A percentile compares a stretch with the other conserved stretches of the same genome.
Evolutionary conservation across 495 filamentous ascomycete species (phyloP).

Genomic region (Annulohypoxylon stygium): DNA sequence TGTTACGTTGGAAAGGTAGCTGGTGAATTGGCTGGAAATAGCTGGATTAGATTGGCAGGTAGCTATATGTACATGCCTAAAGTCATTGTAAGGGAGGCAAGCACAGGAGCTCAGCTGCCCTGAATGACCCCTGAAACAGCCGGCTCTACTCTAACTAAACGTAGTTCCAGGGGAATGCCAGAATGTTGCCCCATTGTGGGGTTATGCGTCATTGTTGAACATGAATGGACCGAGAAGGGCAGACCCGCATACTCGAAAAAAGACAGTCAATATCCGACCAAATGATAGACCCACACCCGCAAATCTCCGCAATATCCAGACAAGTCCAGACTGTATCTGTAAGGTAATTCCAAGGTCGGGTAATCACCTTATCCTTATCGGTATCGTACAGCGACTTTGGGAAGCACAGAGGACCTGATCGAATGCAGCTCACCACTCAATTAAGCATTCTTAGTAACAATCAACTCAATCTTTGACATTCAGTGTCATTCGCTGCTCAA

Average conservation of each 20-base stretch:
- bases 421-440: conserved; percentile 15
- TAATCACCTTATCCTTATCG: conserved; percentile 26
- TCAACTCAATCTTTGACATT: not conserved
- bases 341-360: conserved; percentile 5
- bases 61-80: conserved; percentile 17
- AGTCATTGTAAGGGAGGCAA: not conserved
- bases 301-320: not conserved
- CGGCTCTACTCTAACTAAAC: conserved; percentile 10
- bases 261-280: conserved; percentile 10
- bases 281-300: conserved; percentile 1
- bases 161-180: conserved; percentile 27
- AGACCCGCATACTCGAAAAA: conserved; percentile 5
- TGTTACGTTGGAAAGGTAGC: conserved; percentile 8
- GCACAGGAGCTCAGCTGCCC: conserved; percentile 19
- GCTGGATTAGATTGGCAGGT: not conserved
- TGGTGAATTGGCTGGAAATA: conserved; percentile 1
- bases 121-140: conserved; percentile 27
- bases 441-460: not conserved
- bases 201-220: conserved; percentile 39
- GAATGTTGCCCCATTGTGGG: conserved; percentile 17
- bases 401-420: not conserved
- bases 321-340: conserved; percentile 2
- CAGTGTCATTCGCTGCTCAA: not conserved
- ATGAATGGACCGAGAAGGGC: not conserved
- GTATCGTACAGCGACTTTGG: conserved; percentile 10